Percentiles rank a stretch among this genome's conserved stretches.
Evolutionary conservation across 306 rosid genomes (phyloP).

Genomic region (Castanospermum australe): DNA sequence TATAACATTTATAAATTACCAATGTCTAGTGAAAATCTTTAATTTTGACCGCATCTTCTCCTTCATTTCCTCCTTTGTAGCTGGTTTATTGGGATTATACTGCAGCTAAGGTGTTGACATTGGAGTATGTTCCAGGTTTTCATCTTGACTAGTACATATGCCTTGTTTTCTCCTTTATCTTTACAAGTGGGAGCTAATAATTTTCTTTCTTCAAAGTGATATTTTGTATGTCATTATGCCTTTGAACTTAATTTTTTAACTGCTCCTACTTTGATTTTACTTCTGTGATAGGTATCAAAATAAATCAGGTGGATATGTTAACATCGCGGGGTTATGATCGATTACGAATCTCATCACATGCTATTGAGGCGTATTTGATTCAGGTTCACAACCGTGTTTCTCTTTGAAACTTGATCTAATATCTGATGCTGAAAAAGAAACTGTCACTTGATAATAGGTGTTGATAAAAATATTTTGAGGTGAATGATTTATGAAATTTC

Average conservation of each 20-base stretch:
- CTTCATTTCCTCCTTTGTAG: constrained; percentile 43
- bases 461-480: background rate
- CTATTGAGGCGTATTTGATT: constrained; percentile 89
- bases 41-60: background rate
- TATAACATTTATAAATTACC: constrained; percentile 2
- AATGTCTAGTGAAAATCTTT: background rate
- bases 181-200: background rate
- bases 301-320: constrained; percentile 61
- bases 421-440: constrained; percentile 3
- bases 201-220: constrained; percentile 2
- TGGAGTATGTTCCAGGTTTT: constrained; percentile 97
- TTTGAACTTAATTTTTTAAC: background rate
- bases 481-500: background rate
- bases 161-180: background rate
- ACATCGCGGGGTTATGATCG: constrained; percentile 66
- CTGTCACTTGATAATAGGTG: background rate
- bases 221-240: constrained; percentile 5
- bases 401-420: background rate
- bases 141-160: constrained; percentile 29
- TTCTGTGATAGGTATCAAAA: constrained; percentile 63
- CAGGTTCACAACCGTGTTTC: constrained; percentile 54
- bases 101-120: constrained; percentile 76
- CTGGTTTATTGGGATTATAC: constrained; percentile 92
- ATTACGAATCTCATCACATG: constrained; percentile 64
- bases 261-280: constrained; percentile 15